Evolutionary conservation across 495 filamentous ascomycete genomes (phyloP), one percentile per base, ranked within the genome.

Genomic region (Emericellopsis terricola): DNA sequence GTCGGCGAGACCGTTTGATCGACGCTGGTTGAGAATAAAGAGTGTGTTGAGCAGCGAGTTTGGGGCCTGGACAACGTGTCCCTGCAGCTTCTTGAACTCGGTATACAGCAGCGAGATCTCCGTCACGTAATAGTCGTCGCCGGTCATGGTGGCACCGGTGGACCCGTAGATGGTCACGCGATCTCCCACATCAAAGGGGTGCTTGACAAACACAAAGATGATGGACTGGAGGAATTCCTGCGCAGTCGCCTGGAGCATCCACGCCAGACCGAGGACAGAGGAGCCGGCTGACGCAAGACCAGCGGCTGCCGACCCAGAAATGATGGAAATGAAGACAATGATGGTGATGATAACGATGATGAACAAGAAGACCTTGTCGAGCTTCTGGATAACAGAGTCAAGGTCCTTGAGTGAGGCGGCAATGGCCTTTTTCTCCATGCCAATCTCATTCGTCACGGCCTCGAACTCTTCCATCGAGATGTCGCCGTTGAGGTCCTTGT

Each of bases 81-180:
- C 87, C 48, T 94, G 76, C 76, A 94, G 84, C 59, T 94, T 96
- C 60, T 94, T 94, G 62, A 94, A 93, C 47, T 94, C 89, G 18
- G 89, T 94, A 47, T 85, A 94, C 8, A 97, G 69, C n/a, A 96
- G 62, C 6, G 84, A 78, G 29, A 94, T 86, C 42, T 94, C 81
- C 37, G 92, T 86, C 34, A 97, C 84, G 39, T 93, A 92, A 57
- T 94, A 94, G 45, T 93, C 85, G 48, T 94, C 86, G 16, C 85
- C 84, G 13, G 67, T 63, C 50, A 82, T 67, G 11, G 64, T 46
- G 17, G 73, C 64, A 38, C 87, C 89, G 0, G 87, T 76, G 48
- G 91, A 94, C 29, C 84, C 84, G 44, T 93, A 93, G 19, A 96
- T 68, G 14, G 80, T 81, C 2, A 96, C 82, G 35, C 87, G 73